Percentiles rank a stretch among this genome's conserved stretches.
Evolutionary conservation across 2,329 filamentous ascomycete genomes (phyloP).

Genomic region (Grosmannia huntii): DNA sequence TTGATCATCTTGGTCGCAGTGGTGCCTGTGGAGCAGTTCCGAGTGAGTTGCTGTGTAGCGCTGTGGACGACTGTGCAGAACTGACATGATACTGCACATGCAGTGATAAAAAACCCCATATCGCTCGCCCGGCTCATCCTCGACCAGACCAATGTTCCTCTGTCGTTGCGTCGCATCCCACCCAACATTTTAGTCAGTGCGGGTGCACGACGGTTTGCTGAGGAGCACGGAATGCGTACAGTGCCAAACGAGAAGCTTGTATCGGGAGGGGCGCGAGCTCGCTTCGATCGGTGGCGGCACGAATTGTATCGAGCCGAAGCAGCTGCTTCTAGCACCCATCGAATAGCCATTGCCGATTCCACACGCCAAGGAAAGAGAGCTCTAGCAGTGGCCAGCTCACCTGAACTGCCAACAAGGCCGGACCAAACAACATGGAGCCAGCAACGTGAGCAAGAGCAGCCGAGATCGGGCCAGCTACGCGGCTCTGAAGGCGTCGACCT

Average conservation of each 20-base stretch:
- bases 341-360: not conserved
- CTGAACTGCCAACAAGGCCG: not conserved
- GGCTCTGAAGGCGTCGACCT: not conserved
- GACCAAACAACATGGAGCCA: not conserved
- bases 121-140: slow-evolving; percentile 73
- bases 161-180: slow-evolving; percentile 81
- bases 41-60: slow-evolving; percentile 42
- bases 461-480: not conserved
- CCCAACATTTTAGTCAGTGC: slow-evolving; percentile 82
- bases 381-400: not conserved
- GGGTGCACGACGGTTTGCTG: slow-evolving; percentile 78
- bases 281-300: slow-evolving; percentile 65
- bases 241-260: slow-evolving; percentile 66
- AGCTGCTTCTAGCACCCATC: slow-evolving; percentile 8
- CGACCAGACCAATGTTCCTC: slow-evolving; percentile 58
- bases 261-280: slow-evolving; percentile 65
- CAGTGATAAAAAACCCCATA: slow-evolving; percentile 88
- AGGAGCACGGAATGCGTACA: slow-evolving; percentile 60
- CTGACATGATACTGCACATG: not conserved
- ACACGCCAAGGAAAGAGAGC: not conserved
- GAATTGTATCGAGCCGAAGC: slow-evolving; percentile 44
- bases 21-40: slow-evolving; percentile 86
- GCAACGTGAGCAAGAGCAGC: not conserved
- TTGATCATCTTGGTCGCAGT: slow-evolving; percentile 82
- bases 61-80: not conserved